Evolutionary conservation across 495 filamentous ascomycete species (phyloP), one percentile per base, ranked within the genome.

Genomic region (Neurospora sp.): DNA sequence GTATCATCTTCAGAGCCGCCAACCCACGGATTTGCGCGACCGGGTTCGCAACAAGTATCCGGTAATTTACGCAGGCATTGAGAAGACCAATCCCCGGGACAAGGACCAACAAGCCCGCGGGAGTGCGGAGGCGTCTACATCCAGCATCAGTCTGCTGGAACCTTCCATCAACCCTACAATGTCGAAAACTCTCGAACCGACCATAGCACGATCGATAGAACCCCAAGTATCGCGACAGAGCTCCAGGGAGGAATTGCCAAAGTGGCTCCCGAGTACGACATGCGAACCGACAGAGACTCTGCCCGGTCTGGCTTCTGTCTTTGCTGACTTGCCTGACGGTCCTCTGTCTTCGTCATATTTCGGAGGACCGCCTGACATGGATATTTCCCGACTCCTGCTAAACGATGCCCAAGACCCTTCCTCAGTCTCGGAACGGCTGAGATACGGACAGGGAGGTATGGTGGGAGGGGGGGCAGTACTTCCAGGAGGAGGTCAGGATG

Each of bases 1-100:
- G 18, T 87, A 94, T 69, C 86, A 90, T 23, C 83, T 97, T 12
- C 81, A 85, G 10, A 88, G 85, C 76, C 87, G 94, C 72, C 87
- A 89, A 44, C 89, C 93, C 3, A 94, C 92, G 6, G 93, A 97
- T 77, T 83, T 97, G 14, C 85, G 94, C 69, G 94, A 97, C 80
- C 86, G 93, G 8, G 91, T 96, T 71, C 87, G 94, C 23, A 94
- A 92, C 73, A 91, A 90, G 71, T 94, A 91, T 75, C 92, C 93
- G 8, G 88, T 92, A 44, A 82, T 84, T 59, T 87, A 85, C 74
- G 76, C 79, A 23, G 73, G 77, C 69, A 85, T 85, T 37, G 87
- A 90, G 69, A 96, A 92, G 78, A 86, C 85, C 20, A 78, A 79
- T 18, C 78, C 83, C 38, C 83, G 89, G 72, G 80, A 82, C 70